Base-by-base conservation (phyloP, 2,329 filamentous ascomycete genomes). In the Alternaria brassicae region DNA sequence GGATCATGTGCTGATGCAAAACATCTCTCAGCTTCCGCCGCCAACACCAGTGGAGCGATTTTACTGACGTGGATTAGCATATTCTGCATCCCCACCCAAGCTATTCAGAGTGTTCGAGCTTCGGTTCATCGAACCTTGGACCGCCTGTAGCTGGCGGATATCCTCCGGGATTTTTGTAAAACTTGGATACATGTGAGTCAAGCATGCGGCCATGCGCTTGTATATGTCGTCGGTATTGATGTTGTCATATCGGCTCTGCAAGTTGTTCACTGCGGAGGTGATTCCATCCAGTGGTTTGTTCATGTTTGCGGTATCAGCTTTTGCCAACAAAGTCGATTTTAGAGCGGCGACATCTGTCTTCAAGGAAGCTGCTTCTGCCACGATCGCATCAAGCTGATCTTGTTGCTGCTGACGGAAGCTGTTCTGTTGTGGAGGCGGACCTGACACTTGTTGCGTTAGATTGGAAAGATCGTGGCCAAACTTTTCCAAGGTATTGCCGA, bases 191-290 rank as follows among this genome's bases (percentile, higher is more conserved):
- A 39, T 56, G n/a, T 65, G 51, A 13, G 64, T n/a, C 27, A 74
- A 65, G 65, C 64, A 68, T n/a, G 61, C 48, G 1, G 66, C 64
- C 63, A 74, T 74, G 42, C 58, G 57, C 17, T 68, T 65, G 40
- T 69, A 41, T 9, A 73, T 21, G 7, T 68, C 56, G 15, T 66
- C 66, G 0, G 71, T 71, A 8, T 49, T 62, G 28, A 74, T 72
- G 15, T 73, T 74, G n/a, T 72, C 59, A 23, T 68, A 73, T 27
- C 69, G 69, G 17, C 53, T 30, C 23, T 71, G 60, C 3, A 74
- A 49, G 9, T 37, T 58, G 9, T 54, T 60, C 1, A 70, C 17
- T 10, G 61, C 52, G 27, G 42, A 21, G 17, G n/a, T 54, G 3
- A 69, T 41, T 3, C 10, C 19, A 21, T 65, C 61, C 4, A 58